phyloP scores from a whole-genome alignment of 2,329 filamentous ascomycete genomes.

The Exserohilum rostratum region DNA sequence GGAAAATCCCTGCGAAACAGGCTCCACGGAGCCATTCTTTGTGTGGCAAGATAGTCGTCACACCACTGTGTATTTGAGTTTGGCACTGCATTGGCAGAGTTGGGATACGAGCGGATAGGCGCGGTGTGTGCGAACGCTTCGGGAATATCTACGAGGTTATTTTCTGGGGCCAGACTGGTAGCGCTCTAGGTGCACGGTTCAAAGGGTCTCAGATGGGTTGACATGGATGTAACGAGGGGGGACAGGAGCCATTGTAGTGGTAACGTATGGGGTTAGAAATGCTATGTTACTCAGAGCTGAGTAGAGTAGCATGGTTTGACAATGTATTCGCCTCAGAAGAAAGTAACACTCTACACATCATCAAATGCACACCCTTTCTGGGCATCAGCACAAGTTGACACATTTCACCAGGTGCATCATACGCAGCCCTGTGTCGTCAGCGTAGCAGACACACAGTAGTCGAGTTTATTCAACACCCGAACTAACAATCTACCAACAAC shows the following conservation, averaged over 20 bases:
- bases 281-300: too few relatives aligned
- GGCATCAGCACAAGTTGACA: background rate
- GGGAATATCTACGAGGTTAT: slow-evolving; percentile 53
- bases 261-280: background rate
- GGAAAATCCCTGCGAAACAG: slow-evolving; percentile 57
- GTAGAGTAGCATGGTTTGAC: background rate
- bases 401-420: background rate
- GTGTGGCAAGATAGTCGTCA: slow-evolving; percentile 54
- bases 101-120: slow-evolving; percentile 42
- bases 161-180: slow-evolving; percentile 47
- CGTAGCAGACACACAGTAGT: background rate
- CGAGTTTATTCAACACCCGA: background rate
- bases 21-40: slow-evolving; percentile 50
- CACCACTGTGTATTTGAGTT: slow-evolving; percentile 50
- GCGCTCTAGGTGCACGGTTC: slow-evolving; percentile 46
- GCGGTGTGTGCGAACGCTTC: slow-evolving; percentile 53
- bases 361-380: background rate
- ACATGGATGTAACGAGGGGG: slow-evolving; percentile 22
- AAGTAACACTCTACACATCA: background rate
- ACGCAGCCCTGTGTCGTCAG: background rate
- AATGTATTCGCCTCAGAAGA: too few relatives aligned
- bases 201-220: slow-evolving; percentile 48
- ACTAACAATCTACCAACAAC: too few relatives aligned
- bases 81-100: slow-evolving; percentile 33
- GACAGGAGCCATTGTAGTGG: slow-evolving; percentile 14